Evolutionary conservation across 169 alveolate species (phyloP).

Genomic region (Cryptosporidium ryanae): DNA sequence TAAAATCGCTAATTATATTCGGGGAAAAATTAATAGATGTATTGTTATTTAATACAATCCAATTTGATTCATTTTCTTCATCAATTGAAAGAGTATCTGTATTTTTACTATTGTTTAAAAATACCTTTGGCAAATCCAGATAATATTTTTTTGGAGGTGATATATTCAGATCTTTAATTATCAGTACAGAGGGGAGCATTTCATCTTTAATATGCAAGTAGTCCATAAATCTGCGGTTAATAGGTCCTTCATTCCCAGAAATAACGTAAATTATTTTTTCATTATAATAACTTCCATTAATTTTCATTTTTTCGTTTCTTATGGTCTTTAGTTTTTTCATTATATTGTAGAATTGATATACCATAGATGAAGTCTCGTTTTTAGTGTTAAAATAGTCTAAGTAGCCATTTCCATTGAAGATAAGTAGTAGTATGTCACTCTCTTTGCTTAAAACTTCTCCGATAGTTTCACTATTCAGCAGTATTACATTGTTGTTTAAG

Average conservation of each 20-base stretch:
- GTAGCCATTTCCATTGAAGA: constrained; percentile 46
- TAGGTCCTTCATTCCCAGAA: constrained; percentile 71
- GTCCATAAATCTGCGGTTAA: constrained; percentile 60
- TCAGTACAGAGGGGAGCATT: constrained; percentile 19
- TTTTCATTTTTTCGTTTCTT: constrained; percentile 36
- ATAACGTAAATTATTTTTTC: constrained; percentile 40
- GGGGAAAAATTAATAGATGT: constrained; percentile 63
- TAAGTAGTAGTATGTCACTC: constrained; percentile 16
- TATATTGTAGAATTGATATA: constrained; percentile 38
- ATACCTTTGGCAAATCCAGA: constrained; percentile 32
- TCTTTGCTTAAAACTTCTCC: constrained; percentile 27
- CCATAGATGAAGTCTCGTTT: constrained; percentile 17
- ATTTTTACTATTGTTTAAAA: not conserved
- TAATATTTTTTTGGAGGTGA: constrained; percentile 65
- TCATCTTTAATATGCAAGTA: constrained; percentile 57
- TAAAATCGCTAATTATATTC: constrained; percentile 46
- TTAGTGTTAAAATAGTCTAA: constrained; percentile 20
- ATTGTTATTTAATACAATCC: constrained; percentile 49
- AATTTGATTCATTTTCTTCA: constrained; percentile 32
- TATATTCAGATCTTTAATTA: constrained; percentile 32
- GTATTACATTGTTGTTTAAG: constrained; percentile 26
- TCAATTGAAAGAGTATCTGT: constrained; percentile 6
- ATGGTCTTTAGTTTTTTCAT: constrained; percentile 16
- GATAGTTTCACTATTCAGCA: constrained; percentile 45
- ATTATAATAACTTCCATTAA: not conserved